A percentile compares a stretch with the other conserved stretches of the same genome.
phyloP scores from a whole-genome alignment of 257 asterid genomes.

The Euphrasia confusa region DNA sequence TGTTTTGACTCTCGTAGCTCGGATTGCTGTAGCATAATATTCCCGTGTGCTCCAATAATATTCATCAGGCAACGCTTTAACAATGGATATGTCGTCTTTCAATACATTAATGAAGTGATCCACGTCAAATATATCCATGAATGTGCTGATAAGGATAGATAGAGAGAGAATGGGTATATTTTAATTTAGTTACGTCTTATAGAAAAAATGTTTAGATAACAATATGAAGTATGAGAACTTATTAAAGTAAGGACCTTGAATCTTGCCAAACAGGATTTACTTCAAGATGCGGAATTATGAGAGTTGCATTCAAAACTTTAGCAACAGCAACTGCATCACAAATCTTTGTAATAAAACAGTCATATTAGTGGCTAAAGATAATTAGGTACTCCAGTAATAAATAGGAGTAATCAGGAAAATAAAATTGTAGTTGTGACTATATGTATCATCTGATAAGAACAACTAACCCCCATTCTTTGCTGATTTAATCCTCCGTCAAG shows the following conservation, averaged over 20 bases:
- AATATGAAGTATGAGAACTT: constrained; percentile 15
- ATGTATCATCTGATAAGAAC: neutral
- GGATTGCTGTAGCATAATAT: constrained; percentile 81
- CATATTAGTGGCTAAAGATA: constrained; percentile 19
- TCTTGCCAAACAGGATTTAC: constrained; percentile 96
- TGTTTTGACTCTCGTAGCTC: constrained; percentile 83
- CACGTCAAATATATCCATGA: constrained; percentile 89
- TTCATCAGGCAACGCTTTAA: constrained; percentile 79
- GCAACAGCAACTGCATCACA: constrained; percentile 99
- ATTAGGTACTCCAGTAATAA: too few relatives aligned
- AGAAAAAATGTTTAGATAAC: neutral
- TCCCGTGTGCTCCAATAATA: constrained; percentile 96
- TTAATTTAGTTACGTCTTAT: constrained; percentile 21
- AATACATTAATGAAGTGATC: constrained; percentile 83
- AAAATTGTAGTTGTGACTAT: neutral
- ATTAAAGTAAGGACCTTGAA: constrained; percentile 54
- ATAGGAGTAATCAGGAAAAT: neutral
- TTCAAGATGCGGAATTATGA: constrained; percentile 86
- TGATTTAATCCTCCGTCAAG: constrained; percentile 97
- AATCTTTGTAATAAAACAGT: constrained; percentile 39
- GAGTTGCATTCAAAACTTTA: constrained; percentile 90
- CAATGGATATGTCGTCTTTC: constrained; percentile 77
- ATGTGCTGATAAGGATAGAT: constrained; percentile 49
- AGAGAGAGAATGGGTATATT: neutral
- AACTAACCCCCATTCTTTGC: constrained; percentile 92